Percentiles rank a stretch among this genome's conserved stretches.
phyloP scores from a whole-genome alignment of 2,329 filamentous ascomycete genomes.

The Calonectria honghensis region DNA sequence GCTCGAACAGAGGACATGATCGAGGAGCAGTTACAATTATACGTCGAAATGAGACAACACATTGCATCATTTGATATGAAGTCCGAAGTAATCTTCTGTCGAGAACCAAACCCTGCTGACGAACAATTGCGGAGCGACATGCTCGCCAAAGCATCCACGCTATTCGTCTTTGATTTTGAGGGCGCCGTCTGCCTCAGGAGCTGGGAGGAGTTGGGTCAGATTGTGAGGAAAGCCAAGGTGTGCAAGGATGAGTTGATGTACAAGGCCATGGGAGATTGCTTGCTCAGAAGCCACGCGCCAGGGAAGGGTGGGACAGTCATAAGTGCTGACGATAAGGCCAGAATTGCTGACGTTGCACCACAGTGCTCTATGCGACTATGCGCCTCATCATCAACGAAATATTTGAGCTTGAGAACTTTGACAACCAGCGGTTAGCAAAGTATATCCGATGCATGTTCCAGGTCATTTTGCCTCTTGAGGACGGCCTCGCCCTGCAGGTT shows the following conservation, averaged over 20 bases:
- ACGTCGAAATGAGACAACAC: constrained; percentile 76
- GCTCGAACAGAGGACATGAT: constrained; percentile 71
- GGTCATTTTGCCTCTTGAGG: constrained; percentile 75
- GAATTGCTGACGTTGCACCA: background rate
- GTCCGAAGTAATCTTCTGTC: constrained; percentile 71
- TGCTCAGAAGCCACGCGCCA: constrained; percentile 73
- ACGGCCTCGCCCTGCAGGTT: constrained; percentile 74
- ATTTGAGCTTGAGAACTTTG: constrained; percentile 73
- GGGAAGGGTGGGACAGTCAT: constrained; percentile 65
- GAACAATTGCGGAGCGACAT: constrained; percentile 71
- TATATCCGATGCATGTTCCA: constrained; percentile 89
- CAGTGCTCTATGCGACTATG: constrained; percentile 72
- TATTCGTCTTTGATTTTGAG: constrained; percentile 88
- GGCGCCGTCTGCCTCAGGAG: constrained; percentile 78
- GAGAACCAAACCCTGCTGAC: constrained; percentile 62
- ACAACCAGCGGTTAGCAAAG: constrained; percentile 78
- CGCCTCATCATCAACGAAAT: constrained; percentile 83
- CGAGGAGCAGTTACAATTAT: constrained; percentile 75
- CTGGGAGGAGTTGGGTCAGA: constrained; percentile 79
- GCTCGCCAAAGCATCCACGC: constrained; percentile 75
- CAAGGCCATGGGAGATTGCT: constrained; percentile 79
- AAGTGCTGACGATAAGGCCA: background rate
- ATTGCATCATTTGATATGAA: constrained; percentile 75
- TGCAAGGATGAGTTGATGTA: constrained; percentile 69
- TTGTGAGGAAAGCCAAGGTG: constrained; percentile 72